phyloP scores from a whole-genome alignment of 805 yeast species.

The Ogataea trehaloabstinens region DNA sequence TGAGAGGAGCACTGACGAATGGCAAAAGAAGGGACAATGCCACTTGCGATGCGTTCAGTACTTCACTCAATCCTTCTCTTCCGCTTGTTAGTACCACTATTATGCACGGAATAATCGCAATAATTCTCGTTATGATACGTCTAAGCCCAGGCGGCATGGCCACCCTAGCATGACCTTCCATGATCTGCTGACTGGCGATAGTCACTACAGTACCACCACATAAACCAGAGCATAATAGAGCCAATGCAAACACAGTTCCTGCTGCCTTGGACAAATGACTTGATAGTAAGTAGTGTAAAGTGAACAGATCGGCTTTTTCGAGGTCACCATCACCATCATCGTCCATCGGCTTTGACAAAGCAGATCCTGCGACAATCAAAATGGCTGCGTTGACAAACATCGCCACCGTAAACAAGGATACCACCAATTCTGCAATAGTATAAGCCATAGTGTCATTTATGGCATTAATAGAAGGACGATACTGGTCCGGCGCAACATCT shows the following conservation, averaged over 20 bases:
- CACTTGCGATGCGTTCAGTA: slow-evolving; percentile 80
- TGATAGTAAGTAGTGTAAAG: slow-evolving; percentile 71
- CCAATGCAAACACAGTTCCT: slow-evolving; percentile 84
- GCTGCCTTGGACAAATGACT: slow-evolving; percentile 79
- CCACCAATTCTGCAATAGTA: slow-evolving; percentile 78
- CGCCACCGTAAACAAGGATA: slow-evolving; percentile 83
- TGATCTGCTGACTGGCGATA: slow-evolving; percentile 89
- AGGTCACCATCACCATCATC: slow-evolving; percentile 55
- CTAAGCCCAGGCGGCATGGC: slow-evolving; percentile 78
- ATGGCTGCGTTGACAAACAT: slow-evolving; percentile 91
- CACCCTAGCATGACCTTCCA: slow-evolving; percentile 86
- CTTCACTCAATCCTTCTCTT: slow-evolving; percentile 73
- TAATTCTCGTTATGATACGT: slow-evolving; percentile 72
- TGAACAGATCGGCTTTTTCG: slow-evolving; percentile 76
- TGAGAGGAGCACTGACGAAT: slow-evolving; percentile 83
- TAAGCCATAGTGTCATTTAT: slow-evolving; percentile 75
- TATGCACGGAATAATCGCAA: slow-evolving; percentile 84
- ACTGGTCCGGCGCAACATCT: slow-evolving; percentile 22
- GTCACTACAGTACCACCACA: slow-evolving; percentile 95
- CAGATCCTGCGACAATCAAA: slow-evolving; percentile 87
- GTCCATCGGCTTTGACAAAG: slow-evolving; percentile 46
- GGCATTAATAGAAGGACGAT: slow-evolving; percentile 77
- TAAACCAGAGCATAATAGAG: slow-evolving; percentile 87
- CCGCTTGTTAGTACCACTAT: slow-evolving; percentile 72
- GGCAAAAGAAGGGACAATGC: slow-evolving; percentile 79